Evolutionary conservation across 2,329 filamentous ascomycete species (phyloP).

Genomic region (Pseudopithomyces chartarum): DNA sequence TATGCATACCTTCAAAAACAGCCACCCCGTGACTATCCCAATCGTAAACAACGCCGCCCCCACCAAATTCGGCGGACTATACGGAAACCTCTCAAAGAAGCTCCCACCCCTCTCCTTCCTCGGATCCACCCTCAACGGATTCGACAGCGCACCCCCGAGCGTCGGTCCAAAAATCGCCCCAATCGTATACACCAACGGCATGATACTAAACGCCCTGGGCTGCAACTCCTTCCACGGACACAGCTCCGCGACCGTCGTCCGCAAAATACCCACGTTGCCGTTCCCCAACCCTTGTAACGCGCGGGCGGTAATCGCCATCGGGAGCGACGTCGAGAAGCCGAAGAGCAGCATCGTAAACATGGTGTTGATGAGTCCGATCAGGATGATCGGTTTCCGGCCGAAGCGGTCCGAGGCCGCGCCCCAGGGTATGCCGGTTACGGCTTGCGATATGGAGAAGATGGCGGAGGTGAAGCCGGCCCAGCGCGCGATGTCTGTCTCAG

Average conservation of each 20-base stretch:
- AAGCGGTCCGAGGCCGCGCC: conserved; percentile 80
- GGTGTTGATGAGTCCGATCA: conserved; percentile 74
- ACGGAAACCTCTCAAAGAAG: conserved; percentile 79
- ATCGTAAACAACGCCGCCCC: conserved; percentile 76
- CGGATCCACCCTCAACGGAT: conserved; percentile 77
- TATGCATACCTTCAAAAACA: conserved; percentile 74
- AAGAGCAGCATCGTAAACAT: conserved; percentile 83
- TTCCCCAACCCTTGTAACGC: conserved; percentile 83
- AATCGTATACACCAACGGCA: conserved; percentile 89
- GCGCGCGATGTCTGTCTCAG: conserved; percentile 49
- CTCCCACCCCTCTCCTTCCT: conserved; percentile 64
- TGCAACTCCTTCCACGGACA: conserved; percentile 85
- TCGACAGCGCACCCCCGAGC: conserved; percentile 84
- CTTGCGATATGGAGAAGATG: conserved; percentile 77
- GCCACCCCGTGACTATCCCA: conserved; percentile 71
- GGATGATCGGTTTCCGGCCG: conserved; percentile 82
- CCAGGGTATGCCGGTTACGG: conserved; percentile 86
- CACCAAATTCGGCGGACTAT: conserved; percentile 81
- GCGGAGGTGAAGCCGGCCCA: conserved; percentile 90
- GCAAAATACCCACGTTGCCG: conserved; percentile 83
- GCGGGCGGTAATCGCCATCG: conserved; percentile 79
- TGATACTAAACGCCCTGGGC: conserved; percentile 86
- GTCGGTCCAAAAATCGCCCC: conserved; percentile 85
- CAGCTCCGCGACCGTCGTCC: conserved; percentile 92
- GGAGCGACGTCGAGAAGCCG: conserved; percentile 78